Base-by-base conservation (phyloP, 2,329 filamentous ascomycete genomes). In the Acarospora socialis region DNA sequence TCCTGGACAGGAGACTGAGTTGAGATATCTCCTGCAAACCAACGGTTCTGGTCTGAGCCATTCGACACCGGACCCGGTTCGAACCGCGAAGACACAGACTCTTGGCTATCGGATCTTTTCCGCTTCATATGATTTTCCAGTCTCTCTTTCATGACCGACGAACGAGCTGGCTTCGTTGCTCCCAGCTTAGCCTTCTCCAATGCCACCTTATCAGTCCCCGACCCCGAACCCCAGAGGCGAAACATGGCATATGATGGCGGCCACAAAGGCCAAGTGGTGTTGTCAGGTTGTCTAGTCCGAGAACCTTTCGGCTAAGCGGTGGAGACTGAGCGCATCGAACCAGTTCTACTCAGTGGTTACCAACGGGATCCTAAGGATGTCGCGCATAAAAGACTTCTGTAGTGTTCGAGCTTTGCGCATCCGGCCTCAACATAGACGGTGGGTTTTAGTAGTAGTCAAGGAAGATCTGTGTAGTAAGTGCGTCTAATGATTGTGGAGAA, bases 91-190 rank as follows among this genome's bases (percentile, higher is more conserved):
- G 46, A 41, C 21, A 41, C 41, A 14, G 47, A 50, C 43, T 63
- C 61, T 26, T 57, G 53, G 41, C 63, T 69, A 40, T 61, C 59
- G 19, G 61, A 61, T 34, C 64, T 59, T 52, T 73, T 74, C 40
- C 71, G 65, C 60, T 76, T 76, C 47, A 71, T 53, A 44, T 64
- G 63, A 41, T 59, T 62, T 24, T 38, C 17, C 21, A 39, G 21
- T 28, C 39, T 29, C 15, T 24, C 20, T 8, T 35, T 28, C 14
- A 21, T 30, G 22, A 28, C 28, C 8, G 38, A 22, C 15, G 38
- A 19, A 13, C 14, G 30, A 13, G 51, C 51, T 34, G 53, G 43
- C 26, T 54, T 45, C 23, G 53, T 45, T 28, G 54, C 50, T 42
- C 62, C 47, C 53, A 56, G 55, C 43, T 57, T 60, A 47, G 56